phyloP scores from a whole-genome alignment of 805 yeast genomes.

The Hanseniaspora taiwanica region DNA sequence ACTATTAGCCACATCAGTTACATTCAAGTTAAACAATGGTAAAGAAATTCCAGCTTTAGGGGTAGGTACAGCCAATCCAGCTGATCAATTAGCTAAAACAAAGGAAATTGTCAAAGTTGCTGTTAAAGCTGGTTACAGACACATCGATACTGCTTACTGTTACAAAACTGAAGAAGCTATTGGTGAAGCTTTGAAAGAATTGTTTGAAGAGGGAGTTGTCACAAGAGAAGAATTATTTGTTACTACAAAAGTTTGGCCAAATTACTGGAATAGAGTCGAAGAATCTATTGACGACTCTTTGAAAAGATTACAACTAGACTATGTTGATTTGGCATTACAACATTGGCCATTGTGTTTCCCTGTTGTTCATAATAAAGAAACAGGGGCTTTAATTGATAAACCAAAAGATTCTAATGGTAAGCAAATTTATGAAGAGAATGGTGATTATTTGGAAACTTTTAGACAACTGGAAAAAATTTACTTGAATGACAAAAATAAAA shows the following conservation, averaged over 20 bases:
- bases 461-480: conserved; percentile 31
- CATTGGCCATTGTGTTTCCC: conserved; percentile 26
- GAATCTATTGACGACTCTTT: conserved; percentile 46
- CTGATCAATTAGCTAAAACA: conserved; percentile 32
- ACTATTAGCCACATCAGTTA: background rate
- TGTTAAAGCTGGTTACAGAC: conserved; percentile 35
- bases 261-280: conserved; percentile 37
- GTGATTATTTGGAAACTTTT: conserved; percentile 40
- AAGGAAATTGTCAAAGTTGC: conserved; percentile 46
- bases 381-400: conserved; percentile 5
- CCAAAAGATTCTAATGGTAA: conserved; percentile 24
- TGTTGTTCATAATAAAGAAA: conserved; percentile 1
- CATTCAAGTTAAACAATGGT: background rate
- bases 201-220: conserved; percentile 28
- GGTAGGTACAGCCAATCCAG: conserved; percentile 51
- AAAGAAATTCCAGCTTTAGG: conserved; percentile 53
- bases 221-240: conserved; percentile 51
- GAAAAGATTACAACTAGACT: conserved; percentile 49
- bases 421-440: conserved; percentile 22
- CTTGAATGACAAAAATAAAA: conserved; percentile 25
- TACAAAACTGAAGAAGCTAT: conserved; percentile 7
- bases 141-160: conserved; percentile 9
- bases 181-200: conserved; percentile 36
- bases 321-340: conserved; percentile 61
- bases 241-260: conserved; percentile 61